A percentile compares a stretch with the other conserved stretches of the same genome.
These are phyloP conservation scores for Pelargonium cotyledonis DNA, from an alignment of 441 rosid species.

Conservation along the genomic window DNA sequence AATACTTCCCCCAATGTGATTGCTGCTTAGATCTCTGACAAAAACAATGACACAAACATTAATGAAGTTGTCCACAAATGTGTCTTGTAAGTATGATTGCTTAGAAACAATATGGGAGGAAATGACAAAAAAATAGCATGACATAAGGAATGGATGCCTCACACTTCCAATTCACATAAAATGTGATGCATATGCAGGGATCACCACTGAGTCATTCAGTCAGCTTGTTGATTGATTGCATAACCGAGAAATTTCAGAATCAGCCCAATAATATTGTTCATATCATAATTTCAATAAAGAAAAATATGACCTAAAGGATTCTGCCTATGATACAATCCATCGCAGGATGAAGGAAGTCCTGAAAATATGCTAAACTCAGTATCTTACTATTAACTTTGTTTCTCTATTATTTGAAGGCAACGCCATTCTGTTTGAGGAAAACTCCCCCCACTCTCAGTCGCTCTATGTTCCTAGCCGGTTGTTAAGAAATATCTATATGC, in stretches of 20 bases:
- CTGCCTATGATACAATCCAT: neutral
- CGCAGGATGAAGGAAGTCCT: neutral
- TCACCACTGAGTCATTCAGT: slow-evolving; percentile 1
- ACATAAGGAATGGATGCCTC: slow-evolving; percentile 11
- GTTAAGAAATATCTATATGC: neutral
- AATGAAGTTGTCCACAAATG: slow-evolving; percentile 10
- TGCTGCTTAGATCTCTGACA: slow-evolving; percentile 87
- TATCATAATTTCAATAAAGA: neutral
- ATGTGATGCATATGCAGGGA: neutral
- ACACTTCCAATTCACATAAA: slow-evolving; percentile 7
- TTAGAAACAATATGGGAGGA: neutral
- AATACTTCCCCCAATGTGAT: slow-evolving; percentile 80
- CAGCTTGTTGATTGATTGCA: slow-evolving; percentile 7
- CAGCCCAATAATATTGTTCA: neutral
- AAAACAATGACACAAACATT: slow-evolving; percentile 15
- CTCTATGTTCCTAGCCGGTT: neutral
- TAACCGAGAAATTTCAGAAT: neutral
- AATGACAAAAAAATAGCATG: neutral
- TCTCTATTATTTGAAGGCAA: slow-evolving; percentile 8
- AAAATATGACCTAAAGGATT: neutral
- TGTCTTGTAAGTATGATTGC: neutral
- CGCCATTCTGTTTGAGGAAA: neutral
- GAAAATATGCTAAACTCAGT: neutral
- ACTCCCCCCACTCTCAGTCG: neutral
- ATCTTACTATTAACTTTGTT: neutral